These are phyloP conservation scores for Coleophoma eucalyptorum DNA, from an alignment of 2,329 filamentous ascomycete genomes.

Conservation along the genomic window DNA sequence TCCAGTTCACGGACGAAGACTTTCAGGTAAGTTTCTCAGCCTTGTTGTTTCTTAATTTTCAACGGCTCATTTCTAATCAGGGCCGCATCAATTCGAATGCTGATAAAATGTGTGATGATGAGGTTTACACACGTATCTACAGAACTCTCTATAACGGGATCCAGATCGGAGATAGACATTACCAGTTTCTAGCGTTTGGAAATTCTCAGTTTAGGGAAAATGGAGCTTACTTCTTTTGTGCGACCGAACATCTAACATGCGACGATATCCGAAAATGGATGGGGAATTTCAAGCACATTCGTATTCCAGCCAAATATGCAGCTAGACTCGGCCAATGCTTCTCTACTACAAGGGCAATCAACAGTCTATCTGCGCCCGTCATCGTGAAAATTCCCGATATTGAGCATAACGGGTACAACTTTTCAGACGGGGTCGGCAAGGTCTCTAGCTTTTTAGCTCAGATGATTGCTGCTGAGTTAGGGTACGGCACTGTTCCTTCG, in stretches of 20 bases:
- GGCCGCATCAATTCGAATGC: conserved; percentile 56
- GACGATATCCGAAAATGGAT: conserved; percentile 80
- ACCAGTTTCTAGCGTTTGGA: conserved; percentile 88
- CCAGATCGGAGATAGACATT: conserved; percentile 73
- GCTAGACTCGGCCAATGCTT: conserved; percentile 93
- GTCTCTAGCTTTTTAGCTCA: conserved; percentile 77
- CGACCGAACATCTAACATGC: conserved; percentile 62
- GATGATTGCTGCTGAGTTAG: conserved; percentile 69
- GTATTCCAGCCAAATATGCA: conserved; percentile 81
- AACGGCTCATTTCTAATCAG: conserved; percentile 27
- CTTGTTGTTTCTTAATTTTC: neutral
- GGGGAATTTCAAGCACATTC: conserved; percentile 80
- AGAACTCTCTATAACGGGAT: conserved; percentile 75
- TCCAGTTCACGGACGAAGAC: conserved; percentile 86
- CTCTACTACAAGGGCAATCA: conserved; percentile 80
- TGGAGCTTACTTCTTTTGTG: conserved; percentile 88
- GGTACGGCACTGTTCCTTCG: conserved; percentile 62
- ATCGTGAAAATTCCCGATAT: conserved; percentile 65
- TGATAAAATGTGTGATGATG: conserved; percentile 52
- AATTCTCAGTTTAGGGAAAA: conserved; percentile 94
- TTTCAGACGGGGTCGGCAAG: conserved; percentile 91
- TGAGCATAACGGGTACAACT: conserved; percentile 62
- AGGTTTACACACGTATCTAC: conserved; percentile 71
- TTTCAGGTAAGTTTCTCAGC: conserved; percentile 24
- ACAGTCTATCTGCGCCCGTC: conserved; percentile 53